These are phyloP conservation scores for Cichorium intybus DNA, from an alignment of 140 eudicot genomes.

Conservation along the genomic window DNA sequence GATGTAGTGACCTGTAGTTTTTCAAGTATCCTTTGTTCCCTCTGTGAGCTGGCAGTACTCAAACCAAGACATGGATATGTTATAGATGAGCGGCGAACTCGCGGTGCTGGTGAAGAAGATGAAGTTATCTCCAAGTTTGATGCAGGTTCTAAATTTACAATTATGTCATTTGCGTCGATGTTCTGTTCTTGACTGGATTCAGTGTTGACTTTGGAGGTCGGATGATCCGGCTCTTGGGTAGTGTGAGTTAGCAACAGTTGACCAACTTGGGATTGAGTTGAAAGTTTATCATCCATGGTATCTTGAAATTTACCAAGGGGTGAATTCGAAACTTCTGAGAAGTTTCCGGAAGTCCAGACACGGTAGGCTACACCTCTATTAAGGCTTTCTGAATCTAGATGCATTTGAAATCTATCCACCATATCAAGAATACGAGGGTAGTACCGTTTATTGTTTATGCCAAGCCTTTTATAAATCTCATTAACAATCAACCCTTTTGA, in stretches of 20 bases:
- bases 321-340: constrained; percentile 31
- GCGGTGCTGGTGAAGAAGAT: constrained; percentile 28
- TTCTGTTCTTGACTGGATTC: constrained; percentile 20
- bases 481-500: constrained; percentile 69
- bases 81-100: constrained; percentile 45
- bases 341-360: constrained; percentile 73
- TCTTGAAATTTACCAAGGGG: constrained; percentile 23
- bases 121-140: constrained; percentile 29
- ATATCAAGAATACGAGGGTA: constrained; percentile 48
- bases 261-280: constrained; percentile 21
- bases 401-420: constrained; percentile 70
- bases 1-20: constrained; percentile 51
- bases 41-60: constrained; percentile 40
- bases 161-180: constrained; percentile 10
- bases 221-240: constrained; percentile 31
- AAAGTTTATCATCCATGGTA: constrained; percentile 14
- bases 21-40: constrained; percentile 84
- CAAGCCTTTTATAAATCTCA: constrained; percentile 79
- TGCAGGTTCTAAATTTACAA: constrained; percentile 23
- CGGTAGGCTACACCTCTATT: constrained; percentile 69
- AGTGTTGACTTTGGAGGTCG: constrained; percentile 29
- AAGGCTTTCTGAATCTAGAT: constrained; percentile 55
- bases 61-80: constrained; percentile 68
- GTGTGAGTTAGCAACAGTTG: constrained; percentile 29
- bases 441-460: constrained; percentile 56